A percentile compares a stretch with the other conserved stretches of the same genome.
These are phyloP conservation scores for Hawksworthiomyces lignivorus DNA, from an alignment of 2,329 filamentous ascomycete species.

Conservation along the genomic window DNA sequence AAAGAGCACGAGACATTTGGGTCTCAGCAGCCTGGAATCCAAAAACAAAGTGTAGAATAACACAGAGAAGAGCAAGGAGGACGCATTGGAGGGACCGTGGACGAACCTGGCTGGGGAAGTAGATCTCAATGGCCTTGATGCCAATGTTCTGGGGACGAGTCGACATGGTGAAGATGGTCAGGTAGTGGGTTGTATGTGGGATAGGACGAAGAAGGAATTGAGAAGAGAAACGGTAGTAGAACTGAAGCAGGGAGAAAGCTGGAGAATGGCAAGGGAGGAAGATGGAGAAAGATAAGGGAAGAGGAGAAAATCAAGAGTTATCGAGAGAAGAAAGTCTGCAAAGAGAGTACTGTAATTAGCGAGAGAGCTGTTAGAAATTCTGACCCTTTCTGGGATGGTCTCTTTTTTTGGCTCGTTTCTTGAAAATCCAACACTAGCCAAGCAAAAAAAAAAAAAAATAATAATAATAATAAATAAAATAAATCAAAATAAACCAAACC, in stretches of 20 bases:
- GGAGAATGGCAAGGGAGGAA: not conserved
- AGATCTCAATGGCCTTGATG: constrained; percentile 89
- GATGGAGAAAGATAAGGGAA: not conserved
- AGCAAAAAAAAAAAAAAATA: too few relatives aligned
- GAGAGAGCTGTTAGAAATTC: too few relatives aligned
- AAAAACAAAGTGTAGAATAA: not conserved
- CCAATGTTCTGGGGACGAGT: constrained; percentile 77
- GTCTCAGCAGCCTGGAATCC: too few relatives aligned
- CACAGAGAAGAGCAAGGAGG: not conserved
- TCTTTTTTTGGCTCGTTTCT: too few relatives aligned
- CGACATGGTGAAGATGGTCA: constrained; percentile 48
- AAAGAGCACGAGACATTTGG: not conserved
- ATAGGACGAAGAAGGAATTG: not conserved
- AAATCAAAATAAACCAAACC: too few relatives aligned
- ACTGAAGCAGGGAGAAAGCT: not conserved
- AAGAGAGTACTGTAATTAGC: too few relatives aligned
- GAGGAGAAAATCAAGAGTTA: not conserved
- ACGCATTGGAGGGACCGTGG: not conserved
- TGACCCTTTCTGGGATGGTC: too few relatives aligned
- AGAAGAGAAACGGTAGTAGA: not conserved
- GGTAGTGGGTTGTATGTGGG: not conserved
- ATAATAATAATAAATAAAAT: too few relatives aligned
- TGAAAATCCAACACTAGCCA: too few relatives aligned
- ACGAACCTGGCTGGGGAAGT: constrained; percentile 77
- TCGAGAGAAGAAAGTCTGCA: not conserved